Percentiles rank a stretch among this genome's conserved stretches.
phyloP scores from a whole-genome alignment of 2,329 filamentous ascomycete genomes.

The Neofusicoccum sp. region DNA sequence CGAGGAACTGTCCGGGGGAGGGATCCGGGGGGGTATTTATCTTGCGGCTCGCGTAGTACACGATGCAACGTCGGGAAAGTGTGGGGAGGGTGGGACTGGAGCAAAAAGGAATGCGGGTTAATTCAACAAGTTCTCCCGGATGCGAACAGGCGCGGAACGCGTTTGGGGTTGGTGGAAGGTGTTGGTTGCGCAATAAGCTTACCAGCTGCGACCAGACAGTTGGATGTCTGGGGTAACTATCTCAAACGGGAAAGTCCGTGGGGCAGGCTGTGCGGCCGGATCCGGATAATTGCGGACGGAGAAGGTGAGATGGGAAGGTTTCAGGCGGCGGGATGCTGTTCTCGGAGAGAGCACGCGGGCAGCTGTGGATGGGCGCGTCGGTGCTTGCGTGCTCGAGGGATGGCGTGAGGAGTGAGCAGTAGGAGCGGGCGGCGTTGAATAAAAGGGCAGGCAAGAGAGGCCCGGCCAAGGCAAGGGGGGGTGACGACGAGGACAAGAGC shows the following conservation, averaged over 20 bases:
- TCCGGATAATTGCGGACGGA: neutral
- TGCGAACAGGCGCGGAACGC: neutral
- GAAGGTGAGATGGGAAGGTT: neutral
- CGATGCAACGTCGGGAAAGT: neutral
- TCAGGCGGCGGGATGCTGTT: neutral
- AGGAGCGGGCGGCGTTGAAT: neutral
- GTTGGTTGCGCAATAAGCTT: constrained; percentile 17
- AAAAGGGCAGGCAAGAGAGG: neutral
- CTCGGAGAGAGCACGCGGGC: neutral
- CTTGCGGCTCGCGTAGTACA: neutral
- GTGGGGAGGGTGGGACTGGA: neutral
- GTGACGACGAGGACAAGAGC: neutral
- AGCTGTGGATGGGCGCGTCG: too few relatives aligned
- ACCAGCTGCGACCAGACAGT: neutral
- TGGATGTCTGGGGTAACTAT: constrained; percentile 8
- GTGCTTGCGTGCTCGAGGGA: neutral
- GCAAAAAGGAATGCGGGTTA: neutral
- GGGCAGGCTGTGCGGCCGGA: neutral
- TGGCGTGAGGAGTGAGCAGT: neutral
- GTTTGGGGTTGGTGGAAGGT: too few relatives aligned
- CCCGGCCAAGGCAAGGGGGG: neutral
- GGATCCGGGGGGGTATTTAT: constrained; percentile 1
- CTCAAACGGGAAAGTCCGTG: constrained; percentile 3
- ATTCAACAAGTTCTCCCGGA: constrained; percentile 7
- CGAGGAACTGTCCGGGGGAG: neutral